Conservation (phyloP, 805 yeast species). For the Maudiozyma turicensis region DNA sequence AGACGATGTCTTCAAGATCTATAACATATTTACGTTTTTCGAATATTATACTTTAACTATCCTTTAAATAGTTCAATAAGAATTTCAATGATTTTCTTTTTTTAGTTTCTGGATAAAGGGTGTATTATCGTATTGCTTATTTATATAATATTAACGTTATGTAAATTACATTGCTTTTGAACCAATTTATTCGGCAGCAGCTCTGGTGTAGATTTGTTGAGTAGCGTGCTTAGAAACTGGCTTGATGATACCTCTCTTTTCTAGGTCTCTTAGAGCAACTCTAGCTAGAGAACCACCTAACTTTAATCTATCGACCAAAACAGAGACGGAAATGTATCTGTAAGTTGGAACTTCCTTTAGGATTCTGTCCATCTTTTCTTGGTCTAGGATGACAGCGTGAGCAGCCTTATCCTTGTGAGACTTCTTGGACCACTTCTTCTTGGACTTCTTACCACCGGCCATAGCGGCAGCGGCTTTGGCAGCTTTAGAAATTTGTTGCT, state of each 20-base stretch:
- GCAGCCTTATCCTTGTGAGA: slow-evolving; percentile 99
- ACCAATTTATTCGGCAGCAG: slow-evolving; percentile 48
- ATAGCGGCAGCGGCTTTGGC: slow-evolving; percentile 99
- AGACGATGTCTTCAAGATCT: not conserved
- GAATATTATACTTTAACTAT: not conserved
- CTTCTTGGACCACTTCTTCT: slow-evolving; percentile 99
- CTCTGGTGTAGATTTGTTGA: slow-evolving; percentile 92
- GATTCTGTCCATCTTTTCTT: slow-evolving; percentile 98
- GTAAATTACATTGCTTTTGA: slow-evolving; percentile 2
- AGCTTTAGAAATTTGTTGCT: slow-evolving; percentile 97
- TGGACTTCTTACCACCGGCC: slow-evolving; percentile 99
- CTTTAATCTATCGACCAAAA: slow-evolving; percentile 98
- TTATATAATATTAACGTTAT: slow-evolving; percentile 4
- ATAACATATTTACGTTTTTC: not conserved
- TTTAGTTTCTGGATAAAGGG: not conserved
- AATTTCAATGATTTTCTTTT: not conserved
- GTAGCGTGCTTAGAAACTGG: slow-evolving; percentile 91
- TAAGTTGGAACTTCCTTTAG: slow-evolving; percentile 98
- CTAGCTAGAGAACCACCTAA: slow-evolving; percentile 98
- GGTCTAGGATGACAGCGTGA: slow-evolving; percentile 95
- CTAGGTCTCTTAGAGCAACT: slow-evolving; percentile 93
- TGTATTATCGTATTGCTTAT: not conserved
- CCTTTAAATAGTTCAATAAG: not conserved
- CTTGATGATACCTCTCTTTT: slow-evolving; percentile 88
- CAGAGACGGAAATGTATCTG: slow-evolving; percentile 97